These are phyloP conservation scores for Anaeromyces robustus DNA, from an alignment of 192 early-diverging fungal genomes.

Conservation along the genomic window DNA sequence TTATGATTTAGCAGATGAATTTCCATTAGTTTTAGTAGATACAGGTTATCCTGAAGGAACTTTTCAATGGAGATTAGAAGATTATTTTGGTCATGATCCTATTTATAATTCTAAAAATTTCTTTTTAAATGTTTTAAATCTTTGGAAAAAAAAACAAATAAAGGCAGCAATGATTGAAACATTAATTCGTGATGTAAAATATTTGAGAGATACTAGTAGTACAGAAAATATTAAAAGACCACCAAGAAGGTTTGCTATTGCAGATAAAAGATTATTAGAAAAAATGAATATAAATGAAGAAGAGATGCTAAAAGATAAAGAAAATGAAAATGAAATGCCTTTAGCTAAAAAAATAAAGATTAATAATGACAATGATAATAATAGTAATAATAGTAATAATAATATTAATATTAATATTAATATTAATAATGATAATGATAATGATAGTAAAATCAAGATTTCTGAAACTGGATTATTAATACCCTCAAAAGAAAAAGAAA, in stretches of 20 bases:
- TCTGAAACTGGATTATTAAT: no score
- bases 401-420: no score
- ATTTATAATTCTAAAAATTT: neutral
- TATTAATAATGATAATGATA: no score
- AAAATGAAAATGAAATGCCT: no score
- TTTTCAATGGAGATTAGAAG: neutral
- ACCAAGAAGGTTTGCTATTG: neutral
- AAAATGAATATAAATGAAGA: no score
- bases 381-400: no score
- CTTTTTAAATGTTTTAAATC: neutral
- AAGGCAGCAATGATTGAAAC: neutral
- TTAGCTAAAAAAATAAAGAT: no score
- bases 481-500: no score
- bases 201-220: neutral
- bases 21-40: conserved; percentile 77
- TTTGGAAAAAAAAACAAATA: neutral
- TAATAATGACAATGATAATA: no score
- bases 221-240: neutral
- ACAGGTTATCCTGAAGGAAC: conserved; percentile 46
- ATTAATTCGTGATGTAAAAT: neutral
- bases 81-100: neutral
- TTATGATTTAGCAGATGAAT: conserved; percentile 83
- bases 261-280: neutral
- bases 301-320: no score
- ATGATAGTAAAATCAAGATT: no score